A percentile compares a stretch with the other conserved stretches of the same genome.
Evolutionary conservation across 805 yeast species (phyloP).

Genomic region (Nakazawaea pomicola): DNA sequence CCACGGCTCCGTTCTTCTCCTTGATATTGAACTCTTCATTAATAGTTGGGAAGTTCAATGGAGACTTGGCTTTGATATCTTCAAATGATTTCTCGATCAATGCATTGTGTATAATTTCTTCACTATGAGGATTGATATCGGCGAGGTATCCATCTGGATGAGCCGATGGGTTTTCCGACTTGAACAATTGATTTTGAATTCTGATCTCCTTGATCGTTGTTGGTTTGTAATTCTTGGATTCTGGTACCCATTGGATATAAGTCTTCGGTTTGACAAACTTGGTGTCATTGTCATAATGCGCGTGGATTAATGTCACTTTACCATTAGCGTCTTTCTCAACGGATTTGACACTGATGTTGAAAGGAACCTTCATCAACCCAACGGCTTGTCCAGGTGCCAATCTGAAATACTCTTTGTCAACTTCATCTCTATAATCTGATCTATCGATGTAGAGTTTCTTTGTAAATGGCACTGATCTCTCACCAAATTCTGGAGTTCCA

Average conservation of each 20-base stretch:
- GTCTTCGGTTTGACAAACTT: constrained; percentile 83
- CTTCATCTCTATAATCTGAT: constrained; percentile 73
- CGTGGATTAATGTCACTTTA: constrained; percentile 64
- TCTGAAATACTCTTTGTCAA: constrained; percentile 77
- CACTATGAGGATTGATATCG: constrained; percentile 79
- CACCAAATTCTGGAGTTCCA: constrained; percentile 72
- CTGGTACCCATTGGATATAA: constrained; percentile 94
- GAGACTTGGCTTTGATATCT: constrained; percentile 64
- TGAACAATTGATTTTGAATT: constrained; percentile 81
- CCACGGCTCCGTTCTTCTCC: constrained; percentile 61
- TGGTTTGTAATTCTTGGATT: constrained; percentile 53
- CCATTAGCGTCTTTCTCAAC: constrained; percentile 63
- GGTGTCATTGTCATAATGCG: constrained; percentile 62
- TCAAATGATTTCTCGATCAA: constrained; percentile 74
- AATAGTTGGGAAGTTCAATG: constrained; percentile 62
- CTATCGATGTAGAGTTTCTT: constrained; percentile 81
- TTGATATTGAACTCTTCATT: constrained; percentile 63
- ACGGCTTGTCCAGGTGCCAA: constrained; percentile 92
- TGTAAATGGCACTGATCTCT: constrained; percentile 68
- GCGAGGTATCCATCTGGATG: constrained; percentile 85
- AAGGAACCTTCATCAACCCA: constrained; percentile 89
- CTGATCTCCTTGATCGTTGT: constrained; percentile 70
- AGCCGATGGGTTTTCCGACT: constrained; percentile 84
- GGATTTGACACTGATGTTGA: constrained; percentile 66
- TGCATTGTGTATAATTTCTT: constrained; percentile 58